Base-by-base conservation (phyloP, 2,329 filamentous ascomycete genomes). In the Talaromyces sp. region DNA sequence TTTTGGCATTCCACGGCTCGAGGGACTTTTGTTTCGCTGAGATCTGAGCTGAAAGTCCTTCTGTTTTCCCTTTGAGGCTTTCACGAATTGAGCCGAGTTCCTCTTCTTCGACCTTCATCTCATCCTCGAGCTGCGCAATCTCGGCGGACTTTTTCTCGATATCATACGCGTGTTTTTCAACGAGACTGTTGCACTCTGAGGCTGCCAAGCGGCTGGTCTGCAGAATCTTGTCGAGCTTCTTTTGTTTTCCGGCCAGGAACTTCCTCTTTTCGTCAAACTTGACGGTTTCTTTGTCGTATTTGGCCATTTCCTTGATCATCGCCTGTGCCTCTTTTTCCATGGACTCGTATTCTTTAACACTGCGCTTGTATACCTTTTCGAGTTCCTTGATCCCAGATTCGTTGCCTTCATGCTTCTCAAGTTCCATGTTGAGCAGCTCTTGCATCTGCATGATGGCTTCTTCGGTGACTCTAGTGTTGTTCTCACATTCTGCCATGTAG, bases 241-340 rank as follows among this genome's bases (percentile, higher is more conserved):
- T 96, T 68, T 90, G 88, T 79, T 99, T 99, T 70, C 88, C 89
- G 2, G 84, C 81, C 65, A 99, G 78, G 75, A 98, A 98, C 73
- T 99, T 99, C 73, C 89, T 89, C 81, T 98, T 98, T 76, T 99
- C 96, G 65, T 98, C 93, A 66, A 96, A 93, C 71, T 99, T 99
- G 76, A 99, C 95, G 24, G 88, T 88, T 71, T 98, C 95, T 72
- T 98, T 96, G 71, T 99, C 96, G 64, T 96, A 92, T 71, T 93
- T 93, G 51, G 91, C 87, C 77, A 95, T 87, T 71, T 98, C 91
- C 72, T 96, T 96, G 63, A 89, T 79, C 58, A 96, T 81, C 27
- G 80, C 82, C 67, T 97, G 90, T 0, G 88, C 87, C 57, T 90
- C 84, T 75, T 96, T 93, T 67, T 96, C 91, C 64, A 96, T 85